Percentiles rank a stretch among this genome's conserved stretches.
Conservation (phyloP, 345 rosid genomes). For the Eucalyptus urophylla region DNA sequence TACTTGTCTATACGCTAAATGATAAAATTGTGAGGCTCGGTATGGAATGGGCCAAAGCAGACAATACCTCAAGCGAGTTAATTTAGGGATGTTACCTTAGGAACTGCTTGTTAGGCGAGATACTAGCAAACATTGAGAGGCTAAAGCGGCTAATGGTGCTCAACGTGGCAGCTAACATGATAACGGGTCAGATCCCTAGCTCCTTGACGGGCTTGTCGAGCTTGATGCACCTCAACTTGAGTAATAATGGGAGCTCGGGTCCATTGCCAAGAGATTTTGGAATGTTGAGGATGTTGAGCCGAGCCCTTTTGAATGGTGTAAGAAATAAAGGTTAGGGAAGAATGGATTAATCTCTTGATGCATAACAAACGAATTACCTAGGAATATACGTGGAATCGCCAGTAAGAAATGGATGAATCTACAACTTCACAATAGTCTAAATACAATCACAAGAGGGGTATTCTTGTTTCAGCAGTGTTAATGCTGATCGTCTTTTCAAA, state of each 20-base stretch:
- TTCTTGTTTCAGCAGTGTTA: too few relatives aligned
- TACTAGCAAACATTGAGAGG: conserved; percentile 21
- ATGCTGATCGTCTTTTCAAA: too few relatives aligned
- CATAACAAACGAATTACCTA: too few relatives aligned
- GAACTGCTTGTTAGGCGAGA: conserved; percentile 13
- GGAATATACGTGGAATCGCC: too few relatives aligned
- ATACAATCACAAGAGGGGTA: too few relatives aligned
- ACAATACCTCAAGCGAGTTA: too few relatives aligned
- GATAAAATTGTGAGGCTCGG: too few relatives aligned
- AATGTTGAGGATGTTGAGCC: conserved; percentile 18
- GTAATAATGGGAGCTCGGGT: conserved; percentile 17
- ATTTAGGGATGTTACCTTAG: not conserved
- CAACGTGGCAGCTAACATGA: conserved; percentile 23
- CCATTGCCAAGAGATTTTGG: conserved; percentile 15
- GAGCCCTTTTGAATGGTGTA: conserved; percentile 1
- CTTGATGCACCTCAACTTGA: conserved; percentile 28
- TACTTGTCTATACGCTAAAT: too few relatives aligned
- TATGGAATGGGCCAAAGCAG: accelerated
- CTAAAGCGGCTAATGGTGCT: conserved; percentile 14
- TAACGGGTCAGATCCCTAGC: conserved; percentile 16
- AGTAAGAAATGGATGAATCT: too few relatives aligned
- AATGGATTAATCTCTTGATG: too few relatives aligned
- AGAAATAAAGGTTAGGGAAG: too few relatives aligned
- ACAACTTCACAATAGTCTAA: too few relatives aligned
- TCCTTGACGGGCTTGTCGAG: conserved; percentile 16